Conservation (phyloP, 805 yeast genomes). For the Debaryomyces maramus region DNA sequence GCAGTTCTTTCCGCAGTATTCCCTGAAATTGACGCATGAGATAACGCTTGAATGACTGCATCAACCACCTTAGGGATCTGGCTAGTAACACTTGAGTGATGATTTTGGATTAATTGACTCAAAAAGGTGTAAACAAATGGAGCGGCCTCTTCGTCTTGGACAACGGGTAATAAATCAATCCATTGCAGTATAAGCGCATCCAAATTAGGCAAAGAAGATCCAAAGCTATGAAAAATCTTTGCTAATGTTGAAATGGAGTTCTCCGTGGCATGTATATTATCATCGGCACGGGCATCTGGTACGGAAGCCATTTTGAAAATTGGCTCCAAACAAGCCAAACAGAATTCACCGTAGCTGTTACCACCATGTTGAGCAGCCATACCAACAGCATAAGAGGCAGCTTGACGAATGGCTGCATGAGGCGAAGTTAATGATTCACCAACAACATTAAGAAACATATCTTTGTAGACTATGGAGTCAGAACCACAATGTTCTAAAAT, state of each 20-base stretch:
- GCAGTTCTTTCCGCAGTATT: constrained; percentile 68
- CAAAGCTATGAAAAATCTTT: constrained; percentile 68
- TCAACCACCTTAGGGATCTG: constrained; percentile 65
- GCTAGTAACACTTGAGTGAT: constrained; percentile 54
- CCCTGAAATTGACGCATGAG: constrained; percentile 66
- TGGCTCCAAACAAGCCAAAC: constrained; percentile 70
- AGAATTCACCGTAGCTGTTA: constrained; percentile 53
- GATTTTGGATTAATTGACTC: constrained; percentile 64
- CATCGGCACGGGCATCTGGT: constrained; percentile 85
- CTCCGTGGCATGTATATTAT: constrained; percentile 84
- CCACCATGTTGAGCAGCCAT: constrained; percentile 84
- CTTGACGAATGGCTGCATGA: constrained; percentile 78
- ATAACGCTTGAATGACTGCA: constrained; percentile 69
- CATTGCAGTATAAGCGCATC: constrained; percentile 69
- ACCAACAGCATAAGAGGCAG: constrained; percentile 83
- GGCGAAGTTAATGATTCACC: constrained; percentile 67
- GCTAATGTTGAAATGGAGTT: constrained; percentile 81
- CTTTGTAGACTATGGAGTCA: constrained; percentile 61
- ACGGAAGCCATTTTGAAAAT: constrained; percentile 69
- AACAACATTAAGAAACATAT: constrained; percentile 60
- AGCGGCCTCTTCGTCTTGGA: constrained; percentile 87
- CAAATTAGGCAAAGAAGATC: constrained; percentile 58
- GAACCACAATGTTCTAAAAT: constrained; percentile 78
- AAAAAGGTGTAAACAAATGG: constrained; percentile 77
- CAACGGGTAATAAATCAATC: constrained; percentile 79